A percentile compares a stretch with the other conserved stretches of the same genome.
Conservation (phyloP, 2,329 filamentous ascomycete genomes). For the Dothidotthia symphoricarpi region DNA sequence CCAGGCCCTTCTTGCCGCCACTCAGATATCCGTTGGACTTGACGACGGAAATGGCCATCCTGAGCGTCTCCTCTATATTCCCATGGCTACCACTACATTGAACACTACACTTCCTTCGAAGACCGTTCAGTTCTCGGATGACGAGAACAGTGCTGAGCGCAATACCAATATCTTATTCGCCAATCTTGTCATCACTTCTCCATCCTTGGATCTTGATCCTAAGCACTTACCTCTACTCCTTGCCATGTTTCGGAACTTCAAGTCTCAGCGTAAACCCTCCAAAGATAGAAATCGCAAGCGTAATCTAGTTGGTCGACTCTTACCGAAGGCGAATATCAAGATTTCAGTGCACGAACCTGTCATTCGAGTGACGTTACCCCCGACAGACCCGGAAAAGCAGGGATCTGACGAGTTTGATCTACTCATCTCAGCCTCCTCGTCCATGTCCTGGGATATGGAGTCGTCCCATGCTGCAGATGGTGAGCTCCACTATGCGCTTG, state of each 20-base stretch:
- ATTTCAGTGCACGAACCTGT: constrained; percentile 97
- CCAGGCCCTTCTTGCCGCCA: constrained; percentile 85
- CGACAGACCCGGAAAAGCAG: constrained; percentile 58
- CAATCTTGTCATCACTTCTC: constrained; percentile 93
- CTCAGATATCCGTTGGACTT: constrained; percentile 87
- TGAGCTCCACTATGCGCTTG: constrained; percentile 82
- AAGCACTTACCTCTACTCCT: constrained; percentile 85
- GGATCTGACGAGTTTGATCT: constrained; percentile 85
- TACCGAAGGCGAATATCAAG: constrained; percentile 93
- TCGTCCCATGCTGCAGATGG: constrained; percentile 88
- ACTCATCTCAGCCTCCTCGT: constrained; percentile 92
- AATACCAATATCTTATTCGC: constrained; percentile 97
- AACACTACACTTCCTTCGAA: constrained; percentile 94
- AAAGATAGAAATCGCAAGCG: constrained; percentile 43
- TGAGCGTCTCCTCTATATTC: constrained; percentile 86
- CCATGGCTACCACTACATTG: constrained; percentile 94
- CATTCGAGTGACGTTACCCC: constrained; percentile 80
- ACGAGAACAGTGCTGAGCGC: constrained; percentile 71
- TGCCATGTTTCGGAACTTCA: constrained; percentile 63
- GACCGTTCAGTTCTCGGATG: constrained; percentile 75
- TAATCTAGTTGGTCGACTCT: constrained; percentile 77
- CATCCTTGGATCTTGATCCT: constrained; percentile 88
- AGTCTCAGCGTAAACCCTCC: constrained; percentile 25
- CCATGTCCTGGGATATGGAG: constrained; percentile 87
- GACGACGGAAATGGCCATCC: constrained; percentile 85